Conservation (phyloP, 2,329 filamentous ascomycete species). For the Sphaerulina populicola region DNA sequence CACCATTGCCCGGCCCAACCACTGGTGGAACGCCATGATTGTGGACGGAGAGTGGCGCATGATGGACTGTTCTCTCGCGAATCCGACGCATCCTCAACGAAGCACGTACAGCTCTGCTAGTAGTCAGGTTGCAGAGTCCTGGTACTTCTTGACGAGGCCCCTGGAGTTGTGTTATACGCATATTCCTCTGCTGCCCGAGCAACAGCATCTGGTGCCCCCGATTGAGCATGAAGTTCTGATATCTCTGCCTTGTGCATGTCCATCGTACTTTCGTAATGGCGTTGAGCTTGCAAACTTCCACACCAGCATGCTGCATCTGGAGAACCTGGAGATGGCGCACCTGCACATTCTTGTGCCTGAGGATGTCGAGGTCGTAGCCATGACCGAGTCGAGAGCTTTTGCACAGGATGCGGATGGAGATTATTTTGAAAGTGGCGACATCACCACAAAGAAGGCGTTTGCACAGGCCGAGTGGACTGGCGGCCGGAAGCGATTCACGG, state of each 20-base stretch:
- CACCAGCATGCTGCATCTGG: slow-evolving; percentile 73
- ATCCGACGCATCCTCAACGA: slow-evolving; percentile 78
- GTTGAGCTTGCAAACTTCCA: slow-evolving; percentile 83
- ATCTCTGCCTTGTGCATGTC: slow-evolving; percentile 75
- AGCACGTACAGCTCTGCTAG: slow-evolving; percentile 65
- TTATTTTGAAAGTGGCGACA: slow-evolving; percentile 82
- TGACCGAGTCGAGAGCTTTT: slow-evolving; percentile 78
- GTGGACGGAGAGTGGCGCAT: slow-evolving; percentile 94
- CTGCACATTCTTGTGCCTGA: slow-evolving; percentile 77
- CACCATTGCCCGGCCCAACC: slow-evolving; percentile 77
- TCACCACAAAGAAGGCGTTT: slow-evolving; percentile 74
- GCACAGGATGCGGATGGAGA: slow-evolving; percentile 81
- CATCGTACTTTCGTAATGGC: slow-evolving; percentile 75
- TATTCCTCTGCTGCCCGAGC: slow-evolving; percentile 73
- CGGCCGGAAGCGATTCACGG: slow-evolving; percentile 80
- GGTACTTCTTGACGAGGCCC: slow-evolving; percentile 89
- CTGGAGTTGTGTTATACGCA: slow-evolving; percentile 93
- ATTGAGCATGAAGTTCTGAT: slow-evolving; percentile 78
- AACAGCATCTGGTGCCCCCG: slow-evolving; percentile 88
- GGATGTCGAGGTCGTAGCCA: slow-evolving; percentile 85
- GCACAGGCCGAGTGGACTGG: slow-evolving; percentile 86
- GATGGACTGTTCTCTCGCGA: slow-evolving; percentile 87
- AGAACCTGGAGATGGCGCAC: slow-evolving; percentile 89
- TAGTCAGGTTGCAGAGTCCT: slow-evolving; percentile 65
- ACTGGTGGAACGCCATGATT: slow-evolving; percentile 95